Evolutionary conservation across 2,329 filamentous ascomycete genomes (phyloP).

Genomic region (Tolypocladium amazonense): DNA sequence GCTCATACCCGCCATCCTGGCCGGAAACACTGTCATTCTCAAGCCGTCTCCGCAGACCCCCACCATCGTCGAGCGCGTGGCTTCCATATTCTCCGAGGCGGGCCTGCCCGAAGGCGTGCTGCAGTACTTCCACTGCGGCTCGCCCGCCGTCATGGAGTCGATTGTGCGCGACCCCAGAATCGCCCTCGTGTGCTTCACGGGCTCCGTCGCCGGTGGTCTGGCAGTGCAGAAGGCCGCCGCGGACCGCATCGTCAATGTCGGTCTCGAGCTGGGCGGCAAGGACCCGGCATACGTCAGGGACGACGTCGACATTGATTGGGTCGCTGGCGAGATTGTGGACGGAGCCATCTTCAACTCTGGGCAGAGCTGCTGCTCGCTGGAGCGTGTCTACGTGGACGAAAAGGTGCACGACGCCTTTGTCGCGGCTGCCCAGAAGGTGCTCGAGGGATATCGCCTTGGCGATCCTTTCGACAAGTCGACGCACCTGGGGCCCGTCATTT

Average conservation of each 20-base stretch:
- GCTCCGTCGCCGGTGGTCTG: conserved; percentile 79
- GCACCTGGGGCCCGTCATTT: conserved; percentile 82
- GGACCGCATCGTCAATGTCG: conserved; percentile 74
- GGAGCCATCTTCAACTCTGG: conserved; percentile 96
- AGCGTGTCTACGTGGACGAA: conserved; percentile 84
- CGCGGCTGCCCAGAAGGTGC: conserved; percentile 65
- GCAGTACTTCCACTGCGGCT: conserved; percentile 87
- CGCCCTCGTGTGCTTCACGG: conserved; percentile 82
- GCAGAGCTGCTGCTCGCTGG: conserved; percentile 92
- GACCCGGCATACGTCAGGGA: conserved; percentile 82
- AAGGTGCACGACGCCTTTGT: conserved; percentile 78
- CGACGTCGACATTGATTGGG: conserved; percentile 85
- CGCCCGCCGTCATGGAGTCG: conserved; percentile 63
- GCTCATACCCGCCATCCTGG: conserved; percentile 79
- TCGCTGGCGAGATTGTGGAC: conserved; percentile 87
- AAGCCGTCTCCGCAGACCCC: conserved; percentile 95
- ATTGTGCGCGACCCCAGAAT: conserved; percentile 70
- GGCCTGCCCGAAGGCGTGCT: conserved; percentile 76
- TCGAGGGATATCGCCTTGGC: conserved; percentile 76
- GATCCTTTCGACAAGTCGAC: conserved; percentile 72
- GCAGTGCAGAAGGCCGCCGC: conserved; percentile 77
- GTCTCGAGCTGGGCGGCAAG: conserved; percentile 87
- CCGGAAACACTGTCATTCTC: conserved; percentile 83
- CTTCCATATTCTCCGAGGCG: conserved; percentile 65
- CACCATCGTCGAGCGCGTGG: conserved; percentile 76